Base-by-base conservation (phyloP, 768 basidiomycete species). In the Hygrocybe punicea region DNA sequence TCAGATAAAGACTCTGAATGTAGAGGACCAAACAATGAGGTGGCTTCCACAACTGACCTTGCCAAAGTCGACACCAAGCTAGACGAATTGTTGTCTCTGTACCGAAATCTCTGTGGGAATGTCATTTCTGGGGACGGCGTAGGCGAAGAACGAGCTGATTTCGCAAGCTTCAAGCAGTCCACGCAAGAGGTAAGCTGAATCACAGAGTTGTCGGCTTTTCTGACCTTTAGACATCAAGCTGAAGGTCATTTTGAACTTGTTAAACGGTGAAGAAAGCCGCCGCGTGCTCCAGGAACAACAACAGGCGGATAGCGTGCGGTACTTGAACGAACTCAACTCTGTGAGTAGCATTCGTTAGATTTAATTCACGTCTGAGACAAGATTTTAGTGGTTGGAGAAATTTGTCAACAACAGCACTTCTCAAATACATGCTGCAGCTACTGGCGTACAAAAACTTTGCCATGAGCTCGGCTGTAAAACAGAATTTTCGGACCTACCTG, bases 351-450 rank as follows among this genome's bases (percentile, higher is more conserved):
- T 1, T 36, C n/a, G 51, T 39, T 11, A 53, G 50, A 19, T 58
- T 56, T 33, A 63, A 63, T 42, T 62, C 63, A 48, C 34, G 16
- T n/a, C 45, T 13, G 16, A 23, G 40, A 42, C 40, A 13, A 29
- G 29, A 29, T 13, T 47, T 6, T 51, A 89, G 84, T 94, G 92
- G 92, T 79, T 94, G 40, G 92, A 93, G 62, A 74, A 83, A 2
- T 92, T 93, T 67, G 89, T 92, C 37, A 84, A 83, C 39, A 84
- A 85, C 44, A 85, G 87, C n/a, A 85, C 84, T 0, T 79, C 81
- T 13, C 88, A 91, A 60, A 85, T 90, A 21, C 81, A 86, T 63
- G 72, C 74, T 35, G 75, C 91, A 13, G 80, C 84, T 9, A 73
- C 75, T 16, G 81, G 81, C 50, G 73, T 92, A 1, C 82, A 88